Conservation (phyloP, 148 eudicot species). For the Rhododendron ovatum region DNA sequence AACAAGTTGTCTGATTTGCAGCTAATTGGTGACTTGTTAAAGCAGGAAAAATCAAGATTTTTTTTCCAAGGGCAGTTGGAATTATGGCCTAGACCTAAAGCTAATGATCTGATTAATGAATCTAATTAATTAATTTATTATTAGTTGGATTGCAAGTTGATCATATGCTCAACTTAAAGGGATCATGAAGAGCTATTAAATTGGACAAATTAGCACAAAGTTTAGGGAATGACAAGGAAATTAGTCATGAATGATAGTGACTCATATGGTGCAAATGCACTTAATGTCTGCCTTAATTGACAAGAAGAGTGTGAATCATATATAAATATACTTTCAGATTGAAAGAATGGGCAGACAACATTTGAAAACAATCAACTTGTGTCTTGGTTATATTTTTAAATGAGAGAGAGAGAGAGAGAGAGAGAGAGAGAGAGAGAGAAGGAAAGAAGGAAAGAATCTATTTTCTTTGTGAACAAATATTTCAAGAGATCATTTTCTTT, state of each 20-base stretch:
- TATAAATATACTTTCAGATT: background rate
- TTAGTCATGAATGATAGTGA: background rate
- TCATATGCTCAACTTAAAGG: background rate
- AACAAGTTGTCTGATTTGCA: background rate
- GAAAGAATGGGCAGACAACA: background rate
- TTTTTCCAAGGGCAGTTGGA: background rate
- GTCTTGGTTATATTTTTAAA: background rate
- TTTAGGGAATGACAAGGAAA: background rate
- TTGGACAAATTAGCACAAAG: background rate
- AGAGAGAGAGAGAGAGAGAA: background rate
- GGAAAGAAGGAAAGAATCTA: background rate
- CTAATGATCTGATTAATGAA: background rate
- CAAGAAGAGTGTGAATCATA: background rate
- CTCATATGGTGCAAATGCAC: background rate
- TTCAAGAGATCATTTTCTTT: background rate
- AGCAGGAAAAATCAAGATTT: background rate
- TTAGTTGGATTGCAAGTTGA: constrained; percentile 4
- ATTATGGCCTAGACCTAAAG: background rate
- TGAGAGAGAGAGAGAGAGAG: background rate
- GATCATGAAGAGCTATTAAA: background rate
- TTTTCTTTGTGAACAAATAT: background rate
- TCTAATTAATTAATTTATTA: background rate
- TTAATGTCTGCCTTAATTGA: background rate
- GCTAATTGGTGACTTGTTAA: background rate
- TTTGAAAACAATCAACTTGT: background rate